Evolutionary conservation across 1,284 basidiomycete species (phyloP), one percentile per base, ranked within the genome.

Genomic region (Cryptococcus deneoformans): DNA sequence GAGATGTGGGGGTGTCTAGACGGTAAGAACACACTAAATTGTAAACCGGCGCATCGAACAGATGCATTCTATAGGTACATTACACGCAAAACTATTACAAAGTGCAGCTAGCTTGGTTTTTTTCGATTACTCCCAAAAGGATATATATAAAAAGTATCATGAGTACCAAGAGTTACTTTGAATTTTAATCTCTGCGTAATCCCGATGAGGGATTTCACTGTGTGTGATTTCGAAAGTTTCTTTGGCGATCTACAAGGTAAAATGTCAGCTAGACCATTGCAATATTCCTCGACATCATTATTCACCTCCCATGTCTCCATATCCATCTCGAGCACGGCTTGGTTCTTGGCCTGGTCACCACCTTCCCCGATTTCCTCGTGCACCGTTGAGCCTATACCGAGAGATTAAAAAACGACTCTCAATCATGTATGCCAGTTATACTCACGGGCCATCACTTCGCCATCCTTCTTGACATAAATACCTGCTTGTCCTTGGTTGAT

Each of bases 241-340:
- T 35, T 80, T 79, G 10, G 80, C 77, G 11, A 79, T 73, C 70
- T 78, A 58, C 54, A 50, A 46, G 14, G 3, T 71, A 62, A 3
- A 43, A 70, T 9, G 47, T 43, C 39, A 11, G 9, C 9, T 20
- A 48, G 9, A 16, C 58, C 58, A 34, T 24, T n/a, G 39, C 24
- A 11, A 11, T 40, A 6, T 8, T 29, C 35, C 7, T 9, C 24
- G 16, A 44, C 14, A 37, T 9, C 10, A 16, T 46, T 10, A 67
- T 76, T 57, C 43, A 77, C 78, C 55, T 68, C 55, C 72, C 79
- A 82, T 0, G 75, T 72, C 16, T 77, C 68, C 66, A 79, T 74
- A 54, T 80, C 79, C 44, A 82, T 67, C 65, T 82, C 81, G 50
- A 82, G 67, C 5, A 83, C 79, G n/a, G 80, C 77, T 63, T 83